Percentiles rank a stretch among this genome's conserved stretches.
Conservation (phyloP, 1,284 basidiomycete species). For the Pyrrhoderma noxium region DNA sequence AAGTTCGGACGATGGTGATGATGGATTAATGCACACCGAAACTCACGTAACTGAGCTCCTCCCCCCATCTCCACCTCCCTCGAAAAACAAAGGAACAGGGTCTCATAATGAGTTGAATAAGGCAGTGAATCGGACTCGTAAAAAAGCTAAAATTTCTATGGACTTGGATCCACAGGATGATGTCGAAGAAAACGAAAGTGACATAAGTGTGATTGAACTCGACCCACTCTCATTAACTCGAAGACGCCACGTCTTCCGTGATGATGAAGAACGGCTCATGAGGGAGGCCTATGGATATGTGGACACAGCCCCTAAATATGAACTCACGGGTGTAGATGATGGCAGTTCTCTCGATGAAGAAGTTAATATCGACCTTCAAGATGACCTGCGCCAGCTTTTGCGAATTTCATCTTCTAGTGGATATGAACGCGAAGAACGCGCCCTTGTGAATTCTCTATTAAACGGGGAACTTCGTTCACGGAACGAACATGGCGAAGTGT, state of each 20-base stretch:
- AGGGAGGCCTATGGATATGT: not conserved
- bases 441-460: conserved; percentile 49
- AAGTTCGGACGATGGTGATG: conserved; percentile 5
- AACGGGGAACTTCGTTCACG: conserved; percentile 54
- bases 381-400: conserved; percentile 54
- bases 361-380: conserved; percentile 51
- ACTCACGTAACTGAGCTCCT: conserved; percentile 28
- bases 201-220: conserved; percentile 23
- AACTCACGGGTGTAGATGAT: not conserved
- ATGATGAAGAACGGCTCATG: not conserved
- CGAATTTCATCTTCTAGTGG: conserved; percentile 43
- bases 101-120: conserved; percentile 32
- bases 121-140: conserved; percentile 28
- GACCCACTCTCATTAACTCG: conserved; percentile 19
- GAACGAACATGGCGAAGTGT: conserved; percentile 58
- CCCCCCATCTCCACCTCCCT: conserved; percentile 60
- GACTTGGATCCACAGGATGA: not conserved
- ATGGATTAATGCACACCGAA: not conserved
- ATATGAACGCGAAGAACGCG: conserved; percentile 41
- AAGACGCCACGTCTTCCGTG: conserved; percentile 12
- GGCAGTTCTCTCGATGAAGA: not conserved
- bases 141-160: conserved; percentile 31
- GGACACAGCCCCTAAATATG: not conserved
- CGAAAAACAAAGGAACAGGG: conserved; percentile 25
- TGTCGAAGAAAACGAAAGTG: not conserved